Evolutionary conservation across 2,329 filamentous ascomycete genomes (phyloP).

Genomic region (Exophiala oligosperma): DNA sequence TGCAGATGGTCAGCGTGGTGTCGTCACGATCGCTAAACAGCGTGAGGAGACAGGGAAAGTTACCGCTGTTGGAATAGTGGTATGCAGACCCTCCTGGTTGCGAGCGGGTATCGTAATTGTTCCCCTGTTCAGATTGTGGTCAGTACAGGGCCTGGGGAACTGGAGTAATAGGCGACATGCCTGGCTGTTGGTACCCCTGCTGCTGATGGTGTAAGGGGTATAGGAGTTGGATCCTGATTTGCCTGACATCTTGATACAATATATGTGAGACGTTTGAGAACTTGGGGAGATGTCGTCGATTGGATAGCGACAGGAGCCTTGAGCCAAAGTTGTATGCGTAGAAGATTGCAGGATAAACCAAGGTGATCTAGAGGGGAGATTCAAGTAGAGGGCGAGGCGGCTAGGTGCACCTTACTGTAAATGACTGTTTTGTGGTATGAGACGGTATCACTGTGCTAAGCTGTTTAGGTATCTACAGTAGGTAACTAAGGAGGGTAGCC

Average conservation of each 20-base stretch:
- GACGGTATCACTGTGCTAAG: too few relatives aligned
- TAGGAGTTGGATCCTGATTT: constrained; percentile 5
- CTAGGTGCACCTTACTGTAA: too few relatives aligned
- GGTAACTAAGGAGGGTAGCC: too few relatives aligned
- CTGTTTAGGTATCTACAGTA: too few relatives aligned
- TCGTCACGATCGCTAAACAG: neutral
- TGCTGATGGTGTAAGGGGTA: constrained; percentile 39
- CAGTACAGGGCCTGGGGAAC: neutral
- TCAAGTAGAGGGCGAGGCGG: too few relatives aligned
- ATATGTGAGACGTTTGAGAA: neutral
- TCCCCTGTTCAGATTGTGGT: constrained; percentile 51
- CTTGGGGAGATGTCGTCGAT: neutral
- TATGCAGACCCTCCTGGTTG: constrained; percentile 5
- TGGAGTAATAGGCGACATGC: constrained; percentile 39
- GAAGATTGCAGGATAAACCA: too few relatives aligned
- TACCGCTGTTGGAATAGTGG: constrained; percentile 16
- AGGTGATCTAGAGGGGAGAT: too few relatives aligned
- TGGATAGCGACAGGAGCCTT: neutral
- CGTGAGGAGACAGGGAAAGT: neutral
- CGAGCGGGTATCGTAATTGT: constrained; percentile 66
- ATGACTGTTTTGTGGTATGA: too few relatives aligned
- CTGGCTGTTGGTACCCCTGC: constrained; percentile 62
- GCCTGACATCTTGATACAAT: neutral
- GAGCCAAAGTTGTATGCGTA: neutral
- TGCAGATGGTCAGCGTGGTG: constrained; percentile 34